Evolutionary conservation across 2,329 filamentous ascomycete genomes (phyloP), one percentile per base, ranked within the genome.

Genomic region (Aspergillus eucalypticola): DNA sequence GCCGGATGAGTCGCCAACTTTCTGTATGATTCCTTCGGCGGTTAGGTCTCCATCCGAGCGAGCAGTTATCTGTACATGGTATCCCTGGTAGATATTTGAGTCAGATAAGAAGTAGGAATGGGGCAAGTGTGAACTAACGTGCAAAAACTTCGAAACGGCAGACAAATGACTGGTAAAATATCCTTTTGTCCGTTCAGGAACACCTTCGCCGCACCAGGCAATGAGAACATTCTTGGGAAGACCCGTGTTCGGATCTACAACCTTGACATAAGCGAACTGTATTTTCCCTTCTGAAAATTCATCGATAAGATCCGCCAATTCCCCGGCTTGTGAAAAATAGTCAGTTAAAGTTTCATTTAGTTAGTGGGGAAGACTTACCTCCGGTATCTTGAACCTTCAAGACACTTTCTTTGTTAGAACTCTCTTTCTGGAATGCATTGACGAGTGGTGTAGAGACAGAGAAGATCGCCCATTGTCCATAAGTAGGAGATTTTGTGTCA

Each of bases 131-230:
- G 27, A 46, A 63, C 69, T 73, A 73, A 88, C 88, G 80, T 97
- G 93, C 44, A 99, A 86, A 67, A 97, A 84, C 79, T 96, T 97
- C 63, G 92, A 88, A 39, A 98, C 92, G 51, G 92, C 89, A 62
- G 90, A 88, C 51, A 95, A 82, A 78, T 99, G 94, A 79, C 92
- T 97, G 67, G 92, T 96, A 75, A 99, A 99, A 79, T 98, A 98
- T 66, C 95, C 95, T 80, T 98, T 99, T 63, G 94, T 98, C 71
- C 94, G 85, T 79, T 99, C 95, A n/a, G 95, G 95, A 15, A 99
- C 95, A 69, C 95, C 95, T 73, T 96, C 94, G 67, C 95, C 95
- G 76, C 95, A 99, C 90, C 95, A 99, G 67, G 90, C 93, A 74
- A 99, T 92, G 67, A 99, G 84, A 61, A 96, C 91, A 75, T 88